phyloP scores from a whole-genome alignment of 345 rosid species.

The Camelina neglecta region DNA sequence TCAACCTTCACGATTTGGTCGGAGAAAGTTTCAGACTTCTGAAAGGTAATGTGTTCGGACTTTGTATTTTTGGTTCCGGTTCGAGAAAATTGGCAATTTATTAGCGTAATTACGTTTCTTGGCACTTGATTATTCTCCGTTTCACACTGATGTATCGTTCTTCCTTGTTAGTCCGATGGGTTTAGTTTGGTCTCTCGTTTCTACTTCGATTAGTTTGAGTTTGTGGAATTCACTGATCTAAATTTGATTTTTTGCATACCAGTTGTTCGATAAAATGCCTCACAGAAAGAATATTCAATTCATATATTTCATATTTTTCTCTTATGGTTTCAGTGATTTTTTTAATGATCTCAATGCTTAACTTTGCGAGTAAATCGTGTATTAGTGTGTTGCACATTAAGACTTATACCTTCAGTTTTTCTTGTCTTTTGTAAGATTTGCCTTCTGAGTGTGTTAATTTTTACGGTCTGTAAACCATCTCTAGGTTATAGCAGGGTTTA shows the following conservation, averaged over 20 bases:
- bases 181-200: neutral
- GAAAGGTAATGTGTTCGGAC: neutral
- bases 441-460: neutral
- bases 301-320: neutral
- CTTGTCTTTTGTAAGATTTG: neutral
- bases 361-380: neutral
- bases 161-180: neutral
- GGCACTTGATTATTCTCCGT: neutral
- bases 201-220: neutral
- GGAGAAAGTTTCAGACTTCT: neutral
- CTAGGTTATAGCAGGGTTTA: neutral
- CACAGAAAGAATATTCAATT: neutral
- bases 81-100: neutral
- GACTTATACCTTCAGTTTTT: neutral
- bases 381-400: neutral
- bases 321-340: neutral
- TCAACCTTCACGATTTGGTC: neutral
- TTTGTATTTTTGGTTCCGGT: slow-evolving; percentile 3
- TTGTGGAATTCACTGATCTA: neutral
- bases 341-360: neutral
- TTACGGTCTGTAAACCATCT: neutral
- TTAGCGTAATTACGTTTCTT: neutral
- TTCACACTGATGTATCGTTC: neutral
- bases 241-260: neutral
- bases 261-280: slow-evolving; percentile 24